Evolutionary conservation across 345 rosid genomes (phyloP), one percentile per base, ranked within the genome.

Genomic region (Euclidium syriacum): DNA sequence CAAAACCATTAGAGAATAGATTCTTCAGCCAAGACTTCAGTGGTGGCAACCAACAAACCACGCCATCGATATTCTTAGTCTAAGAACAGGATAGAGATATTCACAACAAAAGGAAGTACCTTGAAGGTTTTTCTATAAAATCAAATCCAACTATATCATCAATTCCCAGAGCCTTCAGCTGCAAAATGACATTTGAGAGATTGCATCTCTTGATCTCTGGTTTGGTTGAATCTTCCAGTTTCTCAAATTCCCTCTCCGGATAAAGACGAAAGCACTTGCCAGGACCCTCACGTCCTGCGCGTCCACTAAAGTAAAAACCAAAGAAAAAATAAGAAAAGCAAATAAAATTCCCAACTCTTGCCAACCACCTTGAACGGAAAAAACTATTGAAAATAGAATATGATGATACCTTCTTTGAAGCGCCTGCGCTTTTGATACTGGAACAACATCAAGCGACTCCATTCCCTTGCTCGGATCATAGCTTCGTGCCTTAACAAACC

Each of bases 201-300:
- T 87, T 92, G 81, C 95, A 83, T 46, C 96, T 75, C 78, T 87
- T 89, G 73, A 90, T 92, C 80, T 92, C 97, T 42, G 99, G 95
- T 71, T 79, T 83, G 3, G 95, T 85, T 33, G 96, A 87, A 78
- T 87, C 91, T 73, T 85, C 97, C 43, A 92, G 84, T 68, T 87
- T 89, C 78, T 78, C 95, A 75, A 87, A 92, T 76, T 92, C 95
- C 26, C 73, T 76, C 77, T 92, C 94, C 5, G 85, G 91, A 72
- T 89, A 92, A 49, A 92, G 95, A 52, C 96, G 91, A 59, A 89
- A 92, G 74, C 96, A 92, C 68, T 89, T 89, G 56, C 96, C 98
- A 34, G 91, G 95, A 53, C 89, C 90, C 75, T 87, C 96, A 66
- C 95, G 96, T 53, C 98, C 98, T 56, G 98, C 95, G 15, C 91